These are phyloP conservation scores for Beauveria pseudobassiana DNA, from an alignment of 2,329 filamentous ascomycete genomes.

Conservation along the genomic window DNA sequence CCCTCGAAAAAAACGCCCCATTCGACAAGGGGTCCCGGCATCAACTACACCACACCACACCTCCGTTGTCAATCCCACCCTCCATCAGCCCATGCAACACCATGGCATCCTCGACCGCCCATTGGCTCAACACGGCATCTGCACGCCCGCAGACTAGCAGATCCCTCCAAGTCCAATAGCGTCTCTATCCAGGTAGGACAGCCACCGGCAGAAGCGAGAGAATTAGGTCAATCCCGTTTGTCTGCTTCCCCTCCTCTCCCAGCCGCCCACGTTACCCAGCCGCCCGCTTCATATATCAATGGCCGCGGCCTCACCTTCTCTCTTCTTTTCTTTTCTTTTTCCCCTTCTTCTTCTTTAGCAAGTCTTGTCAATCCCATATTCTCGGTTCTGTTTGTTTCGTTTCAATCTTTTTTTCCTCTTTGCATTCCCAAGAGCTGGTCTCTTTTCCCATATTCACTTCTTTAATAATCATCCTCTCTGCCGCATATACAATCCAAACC, in stretches of 20 bases:
- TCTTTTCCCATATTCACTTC: constrained; percentile 28
- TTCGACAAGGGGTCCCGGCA: too few species aligned
- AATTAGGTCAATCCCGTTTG: neutral
- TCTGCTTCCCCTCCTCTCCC: neutral
- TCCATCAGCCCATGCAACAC: neutral
- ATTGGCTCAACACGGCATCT: constrained; percentile 2
- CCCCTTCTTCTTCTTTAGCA: constrained; percentile 49
- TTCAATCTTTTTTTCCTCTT: constrained; percentile 28
- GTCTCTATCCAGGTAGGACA: neutral
- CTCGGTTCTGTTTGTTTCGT: constrained; percentile 36
- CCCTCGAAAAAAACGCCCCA: too few species aligned
- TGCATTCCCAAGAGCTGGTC: constrained; percentile 45
- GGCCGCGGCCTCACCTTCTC: constrained; percentile 27
- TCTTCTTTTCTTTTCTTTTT: constrained; percentile 31
- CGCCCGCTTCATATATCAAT: constrained; percentile 13
- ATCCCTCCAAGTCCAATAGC: neutral
- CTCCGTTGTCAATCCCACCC: constrained; percentile 1
- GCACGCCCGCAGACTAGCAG: neutral
- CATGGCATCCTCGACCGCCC: neutral
- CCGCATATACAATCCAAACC: constrained; percentile 10
- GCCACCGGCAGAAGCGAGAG: too few species aligned
- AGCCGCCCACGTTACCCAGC: neutral
- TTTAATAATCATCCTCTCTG: constrained; percentile 26
- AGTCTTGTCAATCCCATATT: constrained; percentile 11
- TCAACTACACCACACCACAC: neutral